These are phyloP conservation scores for Aspergillus cristatus DNA, from an alignment of 495 filamentous ascomycete species.

Conservation along the genomic window DNA sequence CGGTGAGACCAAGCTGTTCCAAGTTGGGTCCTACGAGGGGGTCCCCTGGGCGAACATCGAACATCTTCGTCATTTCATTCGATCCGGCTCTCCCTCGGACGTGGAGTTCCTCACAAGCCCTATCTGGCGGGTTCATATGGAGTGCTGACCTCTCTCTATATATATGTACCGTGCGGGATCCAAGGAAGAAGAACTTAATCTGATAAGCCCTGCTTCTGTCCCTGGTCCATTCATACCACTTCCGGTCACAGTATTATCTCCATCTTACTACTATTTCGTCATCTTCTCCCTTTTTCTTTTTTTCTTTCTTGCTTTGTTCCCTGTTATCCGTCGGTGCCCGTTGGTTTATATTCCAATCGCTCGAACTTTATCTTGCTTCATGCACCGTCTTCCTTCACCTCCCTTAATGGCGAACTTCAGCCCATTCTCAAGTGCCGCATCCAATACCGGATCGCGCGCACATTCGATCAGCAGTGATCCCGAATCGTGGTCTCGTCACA, in stretches of 20 bases:
- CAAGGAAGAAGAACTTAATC: no score
- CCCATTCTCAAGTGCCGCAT: conserved; percentile 25
- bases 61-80: neutral
- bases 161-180: no score
- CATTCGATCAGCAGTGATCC: conserved; percentile 25
- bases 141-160: neutral
- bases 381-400: conserved; percentile 28
- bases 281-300: neutral
- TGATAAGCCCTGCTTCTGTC: conserved; percentile 3
- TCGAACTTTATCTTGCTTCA: conserved; percentile 14
- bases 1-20: conserved; percentile 2
- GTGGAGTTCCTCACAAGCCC: conserved; percentile 5
- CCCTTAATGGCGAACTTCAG: conserved; percentile 22
- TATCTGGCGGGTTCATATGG: neutral
- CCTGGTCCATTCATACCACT: conserved; percentile 2
- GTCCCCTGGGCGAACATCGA: neutral
- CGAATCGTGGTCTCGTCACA: conserved; percentile 32
- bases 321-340: no score
- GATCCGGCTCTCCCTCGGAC: neutral
- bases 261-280: no score
- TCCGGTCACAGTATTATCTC: conserved; percentile 1
- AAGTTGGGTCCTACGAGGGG: neutral
- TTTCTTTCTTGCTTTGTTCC: neutral
- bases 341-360: conserved; percentile 3
- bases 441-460: conserved; percentile 23